Evolutionary conservation across 2,329 filamentous ascomycete species (phyloP).

Genomic region (Ophiosphaerella narmari): DNA sequence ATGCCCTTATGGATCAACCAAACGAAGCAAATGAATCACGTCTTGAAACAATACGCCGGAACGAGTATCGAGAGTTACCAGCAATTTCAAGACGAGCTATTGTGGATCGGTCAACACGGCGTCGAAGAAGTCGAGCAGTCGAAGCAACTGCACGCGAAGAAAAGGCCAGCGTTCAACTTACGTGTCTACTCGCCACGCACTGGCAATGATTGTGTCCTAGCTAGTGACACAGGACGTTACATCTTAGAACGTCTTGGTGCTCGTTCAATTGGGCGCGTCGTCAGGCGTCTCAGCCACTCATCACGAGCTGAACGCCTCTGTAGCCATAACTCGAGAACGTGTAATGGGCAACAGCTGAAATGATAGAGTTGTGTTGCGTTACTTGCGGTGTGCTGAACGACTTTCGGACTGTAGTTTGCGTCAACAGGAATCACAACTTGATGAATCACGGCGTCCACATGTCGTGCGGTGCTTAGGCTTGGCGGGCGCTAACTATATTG

Average conservation of each 20-base stretch:
- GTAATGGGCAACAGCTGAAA: slow-evolving; percentile 23
- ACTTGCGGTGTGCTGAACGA: not conserved
- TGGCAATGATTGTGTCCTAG: too few relatives aligned
- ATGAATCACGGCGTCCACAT: too few relatives aligned
- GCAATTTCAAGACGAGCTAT: slow-evolving; percentile 3
- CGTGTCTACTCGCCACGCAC: slow-evolving; percentile 7
- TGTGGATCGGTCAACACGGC: slow-evolving; percentile 1
- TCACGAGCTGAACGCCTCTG: slow-evolving; percentile 12
- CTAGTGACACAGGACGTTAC: slow-evolving; percentile 20
- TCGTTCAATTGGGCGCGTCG: slow-evolving; percentile 10
- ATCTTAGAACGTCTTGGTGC: slow-evolving; percentile 20
- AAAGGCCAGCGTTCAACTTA: slow-evolving; percentile 8
- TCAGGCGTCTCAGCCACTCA: slow-evolving; percentile 29
- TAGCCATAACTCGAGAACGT: slow-evolving; percentile 18
- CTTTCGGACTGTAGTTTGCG: not conserved
- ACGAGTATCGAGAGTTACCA: slow-evolving; percentile 2
- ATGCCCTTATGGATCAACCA: slow-evolving; percentile 16
- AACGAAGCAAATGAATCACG: slow-evolving; percentile 16
- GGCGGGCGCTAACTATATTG: too few relatives aligned
- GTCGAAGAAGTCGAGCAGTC: slow-evolving; percentile 14
- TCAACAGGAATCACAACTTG: not conserved
- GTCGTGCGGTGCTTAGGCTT: too few relatives aligned
- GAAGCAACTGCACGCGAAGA: slow-evolving; percentile 4
- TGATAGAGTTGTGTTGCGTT: slow-evolving; percentile 5
- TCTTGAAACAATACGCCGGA: slow-evolving; percentile 8